These are phyloP conservation scores for Cyberlindnera nakhonratchasimensis DNA, from an alignment of 805 yeast genomes.

Conservation along the genomic window DNA sequence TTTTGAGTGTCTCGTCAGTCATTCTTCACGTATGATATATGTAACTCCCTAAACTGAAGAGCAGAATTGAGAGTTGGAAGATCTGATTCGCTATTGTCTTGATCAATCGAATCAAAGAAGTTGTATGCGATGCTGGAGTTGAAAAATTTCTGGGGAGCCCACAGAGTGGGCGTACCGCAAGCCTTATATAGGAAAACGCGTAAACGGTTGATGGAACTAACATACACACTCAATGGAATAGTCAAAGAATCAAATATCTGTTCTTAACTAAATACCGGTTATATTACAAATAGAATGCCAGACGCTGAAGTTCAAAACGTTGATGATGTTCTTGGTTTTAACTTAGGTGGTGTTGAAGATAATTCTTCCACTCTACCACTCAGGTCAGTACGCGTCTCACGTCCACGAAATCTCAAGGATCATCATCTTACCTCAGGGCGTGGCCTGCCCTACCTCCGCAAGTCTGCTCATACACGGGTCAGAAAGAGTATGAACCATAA, in stretches of 20 bases:
- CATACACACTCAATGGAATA: too few relatives aligned
- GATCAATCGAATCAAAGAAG: too few relatives aligned
- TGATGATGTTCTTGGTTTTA: slow-evolving; percentile 18
- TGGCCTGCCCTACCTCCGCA: slow-evolving; percentile 56
- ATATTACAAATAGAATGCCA: slow-evolving; percentile 1
- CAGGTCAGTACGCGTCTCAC: slow-evolving; percentile 9
- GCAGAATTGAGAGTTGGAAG: background rate
- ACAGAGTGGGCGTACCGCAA: slow-evolving; percentile 2
- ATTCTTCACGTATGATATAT: background rate
- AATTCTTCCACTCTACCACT: slow-evolving; percentile 2
- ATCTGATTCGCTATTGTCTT: too few relatives aligned
- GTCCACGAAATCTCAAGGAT: slow-evolving; percentile 42
- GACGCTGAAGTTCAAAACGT: slow-evolving; percentile 5
- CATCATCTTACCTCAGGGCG: slow-evolving; percentile 44
- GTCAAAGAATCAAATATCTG: too few relatives aligned
- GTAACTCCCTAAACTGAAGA: background rate
- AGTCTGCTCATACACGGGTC: slow-evolving; percentile 30
- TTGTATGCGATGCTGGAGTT: background rate
- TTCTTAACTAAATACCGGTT: too few relatives aligned
- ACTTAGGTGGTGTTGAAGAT: slow-evolving; percentile 1
- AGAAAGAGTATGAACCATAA: slow-evolving; percentile 29
- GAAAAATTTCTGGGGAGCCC: slow-evolving; percentile 3
- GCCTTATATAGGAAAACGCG: background rate
- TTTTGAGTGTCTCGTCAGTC: slow-evolving; percentile 20
- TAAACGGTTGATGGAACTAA: too few relatives aligned